Conservation (phyloP, 192 early-diverging fungal species). For the Physocladia obscura region DNA sequence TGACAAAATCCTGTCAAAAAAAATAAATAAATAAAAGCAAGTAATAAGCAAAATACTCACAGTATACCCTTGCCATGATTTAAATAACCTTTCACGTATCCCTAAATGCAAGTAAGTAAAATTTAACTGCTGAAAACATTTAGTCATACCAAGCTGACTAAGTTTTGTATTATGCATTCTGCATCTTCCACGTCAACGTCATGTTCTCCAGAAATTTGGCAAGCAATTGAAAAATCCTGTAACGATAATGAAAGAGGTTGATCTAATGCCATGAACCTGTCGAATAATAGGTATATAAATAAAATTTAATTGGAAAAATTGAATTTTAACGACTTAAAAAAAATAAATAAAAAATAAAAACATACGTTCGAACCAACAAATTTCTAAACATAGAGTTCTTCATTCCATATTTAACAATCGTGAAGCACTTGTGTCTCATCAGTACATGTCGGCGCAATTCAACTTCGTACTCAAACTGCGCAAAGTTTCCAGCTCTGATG, state of each 20-base stretch:
- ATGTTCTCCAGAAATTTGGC: not conserved
- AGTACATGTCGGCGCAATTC: not conserved
- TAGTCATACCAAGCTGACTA: slow-evolving; percentile 5
- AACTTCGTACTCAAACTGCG: not conserved
- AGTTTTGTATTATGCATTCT: not conserved
- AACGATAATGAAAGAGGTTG: not conserved
- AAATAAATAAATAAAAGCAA: not conserved
- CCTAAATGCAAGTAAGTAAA: not conserved
- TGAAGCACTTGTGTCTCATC: slow-evolving; percentile 9
- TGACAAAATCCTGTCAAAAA: not conserved
- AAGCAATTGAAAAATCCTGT: not conserved
- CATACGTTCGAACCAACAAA: slow-evolving; percentile 1
- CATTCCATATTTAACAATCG: not conserved
- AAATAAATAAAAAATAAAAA: not conserved
- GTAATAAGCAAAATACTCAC: not conserved
- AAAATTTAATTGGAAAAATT: not conserved
- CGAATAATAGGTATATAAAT: not conserved
- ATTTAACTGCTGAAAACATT: not conserved
- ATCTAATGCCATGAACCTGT: not conserved
- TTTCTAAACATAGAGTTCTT: slow-evolving; percentile 12
- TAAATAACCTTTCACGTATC: slow-evolving; percentile 17
- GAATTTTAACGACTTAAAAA: not conserved
- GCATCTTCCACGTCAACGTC: slow-evolving; percentile 16
- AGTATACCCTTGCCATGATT: not conserved
- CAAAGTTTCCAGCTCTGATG: not conserved